Percentiles rank a stretch among this genome's conserved stretches.
phyloP scores from a whole-genome alignment of 2,329 filamentous ascomycete genomes.

The Bretziella fagacearum region DNA sequence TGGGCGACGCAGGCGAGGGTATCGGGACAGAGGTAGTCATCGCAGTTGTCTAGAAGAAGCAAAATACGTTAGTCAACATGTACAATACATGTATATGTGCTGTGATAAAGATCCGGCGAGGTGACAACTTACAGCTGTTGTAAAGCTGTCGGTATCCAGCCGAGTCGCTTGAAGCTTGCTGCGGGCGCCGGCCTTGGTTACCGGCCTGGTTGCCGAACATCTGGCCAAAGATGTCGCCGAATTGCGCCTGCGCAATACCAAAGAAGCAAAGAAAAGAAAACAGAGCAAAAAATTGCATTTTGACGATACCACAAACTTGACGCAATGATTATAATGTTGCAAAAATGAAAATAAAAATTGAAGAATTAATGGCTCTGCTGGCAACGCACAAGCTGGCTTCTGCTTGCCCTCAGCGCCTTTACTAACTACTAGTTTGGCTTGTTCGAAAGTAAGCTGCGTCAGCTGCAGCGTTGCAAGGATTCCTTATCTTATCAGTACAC shows the following conservation, averaged over 20 bases:
- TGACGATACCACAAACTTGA: not conserved
- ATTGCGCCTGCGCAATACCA: constrained; percentile 35
- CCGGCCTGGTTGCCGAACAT: constrained; percentile 54
- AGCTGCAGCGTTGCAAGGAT: constrained; percentile 1
- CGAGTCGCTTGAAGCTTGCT: constrained; percentile 75
- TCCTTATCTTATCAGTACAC: constrained; percentile 13
- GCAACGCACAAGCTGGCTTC: not conserved
- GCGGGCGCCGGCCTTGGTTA: constrained; percentile 36
- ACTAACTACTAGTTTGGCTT: too few species aligned
- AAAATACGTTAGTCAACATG: not conserved
- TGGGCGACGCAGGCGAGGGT: constrained; percentile 92
- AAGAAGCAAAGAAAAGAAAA: constrained; percentile 8
- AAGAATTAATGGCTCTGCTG: too few species aligned
- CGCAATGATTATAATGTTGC: not conserved
- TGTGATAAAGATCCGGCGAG: too few species aligned
- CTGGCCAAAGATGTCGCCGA: constrained; percentile 96
- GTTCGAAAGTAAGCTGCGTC: too few species aligned
- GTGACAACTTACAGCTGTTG: constrained; percentile 38
- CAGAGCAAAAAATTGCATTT: constrained; percentile 1
- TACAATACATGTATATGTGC: not conserved
- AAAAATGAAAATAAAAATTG: too few species aligned
- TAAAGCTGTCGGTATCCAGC: constrained; percentile 60
- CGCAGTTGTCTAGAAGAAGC: constrained; percentile 51
- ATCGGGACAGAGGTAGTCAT: constrained; percentile 85
- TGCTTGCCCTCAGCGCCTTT: not conserved